These are phyloP conservation scores for Rhododendron kiyosumense DNA, from an alignment of 148 eudicot genomes.

Conservation along the genomic window DNA sequence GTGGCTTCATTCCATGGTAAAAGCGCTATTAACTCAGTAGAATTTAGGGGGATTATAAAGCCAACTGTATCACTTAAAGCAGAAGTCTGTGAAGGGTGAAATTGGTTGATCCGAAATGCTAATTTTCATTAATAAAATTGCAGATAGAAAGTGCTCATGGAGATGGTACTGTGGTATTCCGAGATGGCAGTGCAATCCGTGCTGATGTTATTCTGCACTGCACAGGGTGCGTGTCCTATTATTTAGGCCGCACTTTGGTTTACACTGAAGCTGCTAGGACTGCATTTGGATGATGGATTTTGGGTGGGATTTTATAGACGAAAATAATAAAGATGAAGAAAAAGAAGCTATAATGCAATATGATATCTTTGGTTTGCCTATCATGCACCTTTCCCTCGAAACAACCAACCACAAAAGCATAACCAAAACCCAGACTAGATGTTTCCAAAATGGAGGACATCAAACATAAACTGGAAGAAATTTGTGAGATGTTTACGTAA, in stretches of 20 bases:
- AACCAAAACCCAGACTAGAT: neutral
- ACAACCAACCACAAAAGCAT: neutral
- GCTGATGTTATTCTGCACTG: slow-evolving; percentile 87
- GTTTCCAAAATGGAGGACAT: neutral
- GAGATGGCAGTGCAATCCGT: slow-evolving; percentile 44
- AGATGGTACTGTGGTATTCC: slow-evolving; percentile 65
- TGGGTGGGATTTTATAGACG: neutral
- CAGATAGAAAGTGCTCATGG: slow-evolving; percentile 63
- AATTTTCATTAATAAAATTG: slow-evolving; percentile 16
- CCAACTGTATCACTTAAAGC: neutral
- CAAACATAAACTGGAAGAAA: neutral
- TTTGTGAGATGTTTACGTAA: neutral
- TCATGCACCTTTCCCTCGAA: neutral
- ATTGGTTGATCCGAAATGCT: slow-evolving; percentile 11
- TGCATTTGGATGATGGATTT: neutral
- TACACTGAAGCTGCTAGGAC: neutral
- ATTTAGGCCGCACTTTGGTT: neutral
- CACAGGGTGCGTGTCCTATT: slow-evolving; percentile 60
- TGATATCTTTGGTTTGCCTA: neutral
- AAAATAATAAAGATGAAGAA: neutral
- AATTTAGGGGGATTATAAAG: slow-evolving; percentile 6
- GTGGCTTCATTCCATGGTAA: slow-evolving; percentile 91
- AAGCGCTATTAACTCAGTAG: slow-evolving; percentile 19
- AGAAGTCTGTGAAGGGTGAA: slow-evolving; percentile 5
- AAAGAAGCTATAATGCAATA: neutral